Conservation (phyloP, 2,329 filamentous ascomycete genomes). For the Amphichorda felina region DNA sequence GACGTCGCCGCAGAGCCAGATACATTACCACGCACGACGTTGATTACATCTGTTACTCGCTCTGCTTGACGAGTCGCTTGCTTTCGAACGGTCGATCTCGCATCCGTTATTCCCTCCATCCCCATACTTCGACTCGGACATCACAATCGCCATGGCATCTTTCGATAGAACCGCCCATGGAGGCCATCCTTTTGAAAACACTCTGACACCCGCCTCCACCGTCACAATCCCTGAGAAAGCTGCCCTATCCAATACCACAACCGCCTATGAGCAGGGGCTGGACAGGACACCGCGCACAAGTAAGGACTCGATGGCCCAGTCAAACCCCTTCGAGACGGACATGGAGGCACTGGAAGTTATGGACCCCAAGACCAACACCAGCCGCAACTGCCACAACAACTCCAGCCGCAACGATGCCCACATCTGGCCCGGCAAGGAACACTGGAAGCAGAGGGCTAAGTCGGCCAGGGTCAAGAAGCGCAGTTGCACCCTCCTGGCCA, state of each 20-base stretch:
- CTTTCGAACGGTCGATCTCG: no score
- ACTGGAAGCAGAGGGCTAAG: constrained; percentile 49
- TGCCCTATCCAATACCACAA: constrained; percentile 13
- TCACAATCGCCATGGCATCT: no score
- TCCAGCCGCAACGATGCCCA: constrained; percentile 27
- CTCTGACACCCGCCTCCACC: constrained; percentile 1
- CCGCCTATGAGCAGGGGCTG: constrained; percentile 9
- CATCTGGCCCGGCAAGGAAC: constrained; percentile 47
- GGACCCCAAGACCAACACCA: constrained; percentile 22
- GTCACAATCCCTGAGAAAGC: constrained; percentile 16
- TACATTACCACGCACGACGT: no score
- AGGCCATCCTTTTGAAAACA: no score
- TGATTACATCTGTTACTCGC: no score
- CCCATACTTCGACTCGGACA: no score
- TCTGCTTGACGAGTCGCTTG: no score
- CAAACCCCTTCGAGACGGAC: constrained; percentile 46
- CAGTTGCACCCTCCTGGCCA: constrained; percentile 40
- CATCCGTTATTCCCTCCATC: no score
- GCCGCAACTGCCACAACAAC: constrained; percentile 11
- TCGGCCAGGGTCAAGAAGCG: constrained; percentile 35
- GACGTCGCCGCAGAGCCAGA: no score
- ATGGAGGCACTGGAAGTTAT: constrained; percentile 33
- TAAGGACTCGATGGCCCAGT: constrained; percentile 31
- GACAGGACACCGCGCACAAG: constrained; percentile 16
- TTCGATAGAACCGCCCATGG: no score